Evolutionary conservation across 2,329 filamentous ascomycete species (phyloP), one percentile per base, ranked within the genome.

Genomic region (Balansia obtecta): DNA sequence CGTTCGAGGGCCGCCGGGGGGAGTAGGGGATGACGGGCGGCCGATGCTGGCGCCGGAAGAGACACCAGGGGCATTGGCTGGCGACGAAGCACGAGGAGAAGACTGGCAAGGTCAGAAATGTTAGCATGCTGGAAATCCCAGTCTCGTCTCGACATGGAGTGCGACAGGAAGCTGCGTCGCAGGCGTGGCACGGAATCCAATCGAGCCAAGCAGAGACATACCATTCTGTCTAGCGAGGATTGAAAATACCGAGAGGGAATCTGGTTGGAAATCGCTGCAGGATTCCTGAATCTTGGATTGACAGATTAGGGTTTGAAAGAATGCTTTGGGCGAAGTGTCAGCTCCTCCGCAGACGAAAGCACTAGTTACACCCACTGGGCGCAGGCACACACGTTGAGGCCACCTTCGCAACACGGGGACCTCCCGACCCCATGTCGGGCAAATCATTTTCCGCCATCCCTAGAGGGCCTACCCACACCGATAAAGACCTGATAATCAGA

Each of bases 1-100:
- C 59, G 91, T 95, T 68, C 93, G 89, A 63, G 93, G 89, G 61
- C 93, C 93, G 58, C 93, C 93, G 27, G 93, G 93, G 56, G 89
- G 85, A 62, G 88, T 83, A 54, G 91, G 90, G 46, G 91, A 95
- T 32, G 87, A 85, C 51, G 88, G 83, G 57, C 91, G 88, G 63
- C 79, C 82, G 64, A 83, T 79, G 65, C 79, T 82, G 53, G 82
- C 77, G 69, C 86, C 87, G 52, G 79, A 79, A 59, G 80, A 75
- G 58, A 76, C 75, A 58, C 77, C 74, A 53, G 74, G 71, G 55
- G 73, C 71, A 64, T 73, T 74, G 56, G 68, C 71, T 53, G 81
- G 81, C 46, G 83, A 84, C 48, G 79, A 73, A 50, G 80, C 65
- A 56, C 77, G 76, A 53, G 77, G 76, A 57, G 77, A 80, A 66